Conservation (phyloP, 495 filamentous ascomycete species). For the Aspergillus ostianus region DNA sequence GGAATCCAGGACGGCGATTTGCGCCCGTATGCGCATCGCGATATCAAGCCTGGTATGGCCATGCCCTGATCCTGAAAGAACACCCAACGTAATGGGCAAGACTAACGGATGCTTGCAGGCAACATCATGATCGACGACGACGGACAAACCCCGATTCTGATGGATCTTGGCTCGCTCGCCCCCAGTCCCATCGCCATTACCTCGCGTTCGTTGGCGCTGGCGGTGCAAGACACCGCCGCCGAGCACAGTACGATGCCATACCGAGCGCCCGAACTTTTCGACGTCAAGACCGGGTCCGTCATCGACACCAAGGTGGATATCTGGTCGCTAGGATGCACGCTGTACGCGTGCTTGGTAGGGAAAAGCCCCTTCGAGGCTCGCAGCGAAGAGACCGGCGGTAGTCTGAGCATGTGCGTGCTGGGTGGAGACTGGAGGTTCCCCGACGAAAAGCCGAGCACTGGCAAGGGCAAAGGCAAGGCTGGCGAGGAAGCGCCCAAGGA, state of each 20-base stretch:
- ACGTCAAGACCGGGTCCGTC: slow-evolving; percentile 89
- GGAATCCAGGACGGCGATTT: slow-evolving; percentile 67
- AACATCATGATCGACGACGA: slow-evolving; percentile 97
- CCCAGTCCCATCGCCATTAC: slow-evolving; percentile 91
- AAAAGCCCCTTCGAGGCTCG: slow-evolving; percentile 96
- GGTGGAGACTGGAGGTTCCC: slow-evolving; percentile 94
- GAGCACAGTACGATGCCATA: slow-evolving; percentile 99
- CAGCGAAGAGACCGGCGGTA: slow-evolving; percentile 92
- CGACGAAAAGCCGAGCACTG: slow-evolving; percentile 64
- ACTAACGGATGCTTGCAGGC: slow-evolving; percentile 46
- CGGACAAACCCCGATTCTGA: slow-evolving; percentile 86
- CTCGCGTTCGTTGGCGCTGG: slow-evolving; percentile 83
- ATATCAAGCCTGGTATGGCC: slow-evolving; percentile 87
- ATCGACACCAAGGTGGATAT: slow-evolving; percentile 98
- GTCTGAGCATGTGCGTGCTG: slow-evolving; percentile 84
- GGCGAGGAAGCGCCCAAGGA: slow-evolving; percentile 31
- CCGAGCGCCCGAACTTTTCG: slow-evolving; percentile 94
- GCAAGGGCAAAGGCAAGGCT: slow-evolving; percentile 55
- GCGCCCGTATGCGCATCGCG: slow-evolving; percentile 88
- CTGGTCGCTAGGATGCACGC: slow-evolving; percentile 93
- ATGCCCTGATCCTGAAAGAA: background rate
- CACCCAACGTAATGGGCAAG: background rate
- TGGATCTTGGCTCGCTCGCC: slow-evolving; percentile 93
- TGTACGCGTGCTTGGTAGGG: slow-evolving; percentile 93
- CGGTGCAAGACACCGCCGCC: slow-evolving; percentile 88